phyloP scores from a whole-genome alignment of 495 filamentous ascomycete species.

The Bathelium albidoporum region DNA sequence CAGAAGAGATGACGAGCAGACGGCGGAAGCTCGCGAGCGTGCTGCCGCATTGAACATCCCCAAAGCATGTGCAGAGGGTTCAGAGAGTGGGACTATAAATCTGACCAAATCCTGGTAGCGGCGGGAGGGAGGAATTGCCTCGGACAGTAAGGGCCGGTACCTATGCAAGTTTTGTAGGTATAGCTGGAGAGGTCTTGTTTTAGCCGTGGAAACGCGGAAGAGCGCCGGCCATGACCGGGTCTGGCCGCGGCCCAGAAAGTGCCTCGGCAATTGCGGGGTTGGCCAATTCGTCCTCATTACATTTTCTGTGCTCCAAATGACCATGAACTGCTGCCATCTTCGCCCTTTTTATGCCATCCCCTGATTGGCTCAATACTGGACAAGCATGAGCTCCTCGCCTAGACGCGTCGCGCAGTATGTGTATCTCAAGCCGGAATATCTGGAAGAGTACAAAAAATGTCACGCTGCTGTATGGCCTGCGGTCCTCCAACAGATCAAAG shows the following conservation, averaged over 20 bases:
- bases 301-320: too few relatives aligned
- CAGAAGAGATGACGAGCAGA: conserved; percentile 12
- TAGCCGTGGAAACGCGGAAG: neutral
- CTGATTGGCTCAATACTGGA: neutral
- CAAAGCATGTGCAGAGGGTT: neutral
- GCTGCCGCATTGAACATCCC: conserved; percentile 27
- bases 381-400: neutral
- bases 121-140: neutral
- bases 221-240: neutral
- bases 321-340: too few relatives aligned
- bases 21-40: conserved; percentile 20
- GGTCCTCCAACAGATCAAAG: conserved; percentile 59
- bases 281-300: neutral
- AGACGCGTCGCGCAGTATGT: conserved; percentile 45
- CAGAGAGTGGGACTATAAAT: neutral
- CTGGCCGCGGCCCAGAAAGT: neutral
- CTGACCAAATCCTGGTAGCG: neutral
- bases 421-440: conserved; percentile 54
- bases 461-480: conserved; percentile 67
- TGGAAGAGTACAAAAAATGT: conserved; percentile 58
- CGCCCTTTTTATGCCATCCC: neutral
- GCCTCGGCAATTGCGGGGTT: neutral
- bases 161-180: neutral
- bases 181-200: neutral
- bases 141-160: neutral